Conservation (phyloP, 192 early-diverging fungal genomes). For the Linnemannia zychae region DNA sequence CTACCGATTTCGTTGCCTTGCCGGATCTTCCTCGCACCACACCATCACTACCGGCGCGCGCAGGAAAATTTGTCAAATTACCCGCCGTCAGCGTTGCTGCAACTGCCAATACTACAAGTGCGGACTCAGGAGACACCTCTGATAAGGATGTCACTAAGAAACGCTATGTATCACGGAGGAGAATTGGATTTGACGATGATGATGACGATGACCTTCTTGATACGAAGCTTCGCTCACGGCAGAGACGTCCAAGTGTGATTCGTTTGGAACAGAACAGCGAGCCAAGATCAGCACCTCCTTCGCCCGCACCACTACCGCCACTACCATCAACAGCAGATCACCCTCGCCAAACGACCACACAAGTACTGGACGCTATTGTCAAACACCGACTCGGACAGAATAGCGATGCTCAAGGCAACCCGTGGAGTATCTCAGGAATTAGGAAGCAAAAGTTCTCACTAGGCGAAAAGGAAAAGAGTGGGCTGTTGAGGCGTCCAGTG, state of each 20-base stretch:
- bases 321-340: not conserved
- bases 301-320: no score
- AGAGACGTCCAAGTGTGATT: no score
- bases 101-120: not conserved
- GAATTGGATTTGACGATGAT: not conserved
- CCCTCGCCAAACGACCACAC: not conserved
- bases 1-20: conserved; percentile 21
- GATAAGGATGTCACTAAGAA: not conserved
- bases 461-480: not conserved
- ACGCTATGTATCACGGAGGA: not conserved
- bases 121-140: not conserved
- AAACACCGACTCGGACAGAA: not conserved
- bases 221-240: no score
- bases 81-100: not conserved
- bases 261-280: no score
- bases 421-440: not conserved
- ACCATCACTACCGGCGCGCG: no score
- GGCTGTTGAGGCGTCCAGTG: not conserved
- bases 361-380: not conserved
- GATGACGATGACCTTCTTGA: not conserved
- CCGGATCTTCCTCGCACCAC: not conserved
- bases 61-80: not conserved
- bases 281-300: no score
- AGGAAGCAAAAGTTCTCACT: not conserved
- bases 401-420: not conserved